Base-by-base conservation (phyloP, 345 rosid genomes). In the Euclidium syriacum region DNA sequence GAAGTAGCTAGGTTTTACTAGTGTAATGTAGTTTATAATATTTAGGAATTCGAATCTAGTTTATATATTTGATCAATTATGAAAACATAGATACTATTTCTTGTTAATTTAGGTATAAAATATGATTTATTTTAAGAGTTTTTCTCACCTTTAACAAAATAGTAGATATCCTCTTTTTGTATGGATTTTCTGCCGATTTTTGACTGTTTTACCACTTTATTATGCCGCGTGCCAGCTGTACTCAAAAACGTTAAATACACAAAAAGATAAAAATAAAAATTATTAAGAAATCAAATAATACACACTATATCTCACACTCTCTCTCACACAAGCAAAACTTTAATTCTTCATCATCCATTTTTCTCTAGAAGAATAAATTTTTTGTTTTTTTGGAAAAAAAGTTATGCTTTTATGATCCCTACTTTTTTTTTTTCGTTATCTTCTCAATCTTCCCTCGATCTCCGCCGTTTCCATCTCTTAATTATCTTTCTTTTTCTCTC, bases 391-490 rank as follows among this genome's bases (percentile, higher is more conserved):
- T 15, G 18, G 6, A 9, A 4, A 14, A 43, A 52, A 62, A 52
- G 16, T 27, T 8, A 69, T 70, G 58, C 64, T 54, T 70, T 70
- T 62, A 53, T 36, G 68, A 62, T 52, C 43, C 12, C 29, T 32
- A 29, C 51, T 50, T 39, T 57, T 4, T 3, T 39, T 11, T 55
- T 34, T 29, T 29, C 5, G 9, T 5, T 7, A 19, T 56, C 48
- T 26, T 6, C 41, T 43, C 57, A 5, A 55, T 65, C 71, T 38
- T 35, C 49, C 74, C 74, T 62, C 58, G 29, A 70, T 70, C 69
- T 62, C 69, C 65, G 70, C 65, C 75, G 75, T 30, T 71, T 71
- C 59, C 32, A 11, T 63, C 47, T 39, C 75, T 39, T n/a, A 39
- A 64, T 48, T 56, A 29, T 44, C 58, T 61, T 9, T 49, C 47